Percentiles rank a stretch among this genome's conserved stretches.
phyloP scores from a whole-genome alignment of 305 asterid genomes.

The Caryopteris hybrid region DNA sequence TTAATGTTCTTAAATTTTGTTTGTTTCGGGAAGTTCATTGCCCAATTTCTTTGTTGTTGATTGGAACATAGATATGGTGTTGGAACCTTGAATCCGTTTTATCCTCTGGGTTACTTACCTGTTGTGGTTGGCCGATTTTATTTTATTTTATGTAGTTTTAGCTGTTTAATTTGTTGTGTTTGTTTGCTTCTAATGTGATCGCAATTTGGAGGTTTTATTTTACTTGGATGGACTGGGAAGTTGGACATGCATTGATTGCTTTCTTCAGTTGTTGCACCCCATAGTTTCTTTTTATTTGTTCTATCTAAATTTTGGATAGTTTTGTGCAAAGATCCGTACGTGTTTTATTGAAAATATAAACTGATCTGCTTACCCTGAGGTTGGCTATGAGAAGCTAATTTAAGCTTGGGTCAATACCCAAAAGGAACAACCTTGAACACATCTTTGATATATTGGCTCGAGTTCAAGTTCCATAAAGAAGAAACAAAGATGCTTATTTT shows the following conservation, averaged over 20 bases:
- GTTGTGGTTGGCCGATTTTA: neutral
- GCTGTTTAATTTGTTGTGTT: slow-evolving; percentile 7
- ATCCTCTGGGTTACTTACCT: neutral
- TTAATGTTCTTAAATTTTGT: neutral
- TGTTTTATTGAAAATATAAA: neutral
- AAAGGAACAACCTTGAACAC: neutral
- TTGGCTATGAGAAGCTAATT: neutral
- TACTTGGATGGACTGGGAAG: slow-evolving; percentile 14
- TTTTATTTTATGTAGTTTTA: neutral
- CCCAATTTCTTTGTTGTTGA: neutral
- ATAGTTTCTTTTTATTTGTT: neutral
- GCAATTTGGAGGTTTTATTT: slow-evolving; percentile 9
- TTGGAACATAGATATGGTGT: neutral
- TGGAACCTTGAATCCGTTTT: neutral
- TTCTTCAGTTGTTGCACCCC: neutral
- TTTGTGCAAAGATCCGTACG: neutral
- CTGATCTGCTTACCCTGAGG: neutral
- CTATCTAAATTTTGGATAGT: neutral
- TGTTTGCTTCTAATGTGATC: neutral
- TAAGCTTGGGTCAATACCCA: neutral
- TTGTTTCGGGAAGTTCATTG: neutral
- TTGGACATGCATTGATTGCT: slow-evolving; percentile 14
- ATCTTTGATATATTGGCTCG: neutral
- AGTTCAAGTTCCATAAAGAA: neutral
- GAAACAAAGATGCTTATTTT: neutral